Base-by-base conservation (phyloP, 768 basidiomycete genomes). In the Kondoa malvinella region DNA sequence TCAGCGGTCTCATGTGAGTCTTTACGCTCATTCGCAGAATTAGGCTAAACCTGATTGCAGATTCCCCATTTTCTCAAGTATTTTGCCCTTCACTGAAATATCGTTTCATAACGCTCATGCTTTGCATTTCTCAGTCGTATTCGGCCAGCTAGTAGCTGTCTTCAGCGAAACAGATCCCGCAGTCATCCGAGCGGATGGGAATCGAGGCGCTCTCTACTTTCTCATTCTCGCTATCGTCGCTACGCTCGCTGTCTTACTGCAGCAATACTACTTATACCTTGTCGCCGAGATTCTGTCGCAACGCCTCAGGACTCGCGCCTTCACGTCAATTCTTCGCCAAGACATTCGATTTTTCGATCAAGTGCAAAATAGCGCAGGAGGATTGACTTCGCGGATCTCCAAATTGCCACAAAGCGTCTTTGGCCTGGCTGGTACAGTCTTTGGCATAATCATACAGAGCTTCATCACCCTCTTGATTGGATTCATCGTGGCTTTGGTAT, bases 371-470 rank as follows among this genome's bases (percentile, higher is more conserved):
- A 73, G 86, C 83, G 87, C 89, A 8, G 94, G 94, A 67, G 81
- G 82, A 57, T 80, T 96, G 66, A 92, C 89, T 1, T 82, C 87
- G 0, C 80, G 80, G 66, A 79, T 97, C 58, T 86, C 87, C 66
- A 89, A 92, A 67, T 86, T 88, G 74, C 86, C 92, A 1, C 88
- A 92, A 73, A 92, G 92, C 74, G 82, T 73, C 34, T 65, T 67
- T 29, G 63, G n/a, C n/a, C n/a, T n/a, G n/a, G n/a, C n/a, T n/a
- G n/a, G n/a, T n/a, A n/a, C n/a, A n/a, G n/a, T n/a, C n/a, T n/a
- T n/a, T n/a, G n/a, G n/a, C n/a, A n/a, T n/a, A n/a, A n/a, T n/a
- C n/a, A n/a, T n/a, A n/a, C n/a, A n/a, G n/a, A n/a, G n/a, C n/a
- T n/a, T n/a, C n/a, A n/a, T n/a, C n/a, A n/a, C n/a, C n/a, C n/a